Evolutionary conservation across 306 rosid species (phyloP), one percentile per base, ranked within the genome.

Genomic region (Argentina anserina): DNA sequence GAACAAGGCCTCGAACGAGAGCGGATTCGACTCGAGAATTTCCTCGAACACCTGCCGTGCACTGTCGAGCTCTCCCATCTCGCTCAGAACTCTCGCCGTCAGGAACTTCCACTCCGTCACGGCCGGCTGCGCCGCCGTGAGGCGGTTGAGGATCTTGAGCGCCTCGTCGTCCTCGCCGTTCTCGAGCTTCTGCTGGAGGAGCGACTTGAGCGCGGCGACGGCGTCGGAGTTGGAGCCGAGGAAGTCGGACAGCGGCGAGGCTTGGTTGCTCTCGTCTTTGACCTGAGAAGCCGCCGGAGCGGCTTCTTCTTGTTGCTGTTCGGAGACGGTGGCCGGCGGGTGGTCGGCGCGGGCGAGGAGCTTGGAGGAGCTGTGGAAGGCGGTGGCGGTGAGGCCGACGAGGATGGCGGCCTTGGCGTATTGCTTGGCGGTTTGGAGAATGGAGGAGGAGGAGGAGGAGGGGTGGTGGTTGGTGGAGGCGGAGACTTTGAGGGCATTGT

Each of bases 141-240:
- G 42, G 14, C 84, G 84, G 36, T 78, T 76, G 69, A 93, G 75
- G 31, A 91, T 85, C 80, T 78, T 72, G 41, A 89, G 47, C 6
- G 94, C 97, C 63, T 89, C 94, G 20, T 82, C 87, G 56, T 89
- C 94, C 66, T 93, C 97, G 20, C 96, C 87, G 31, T 67, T 79
- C 70, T 91, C 97, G 18, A 93, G 94, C 83, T 91, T 91, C 73
- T 86, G 83, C 81, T 91, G 92, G 47, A 93, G 83, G 1, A 93
- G 89, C 3, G 97, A 87, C 69, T 84, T 91, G 37, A 93, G 83
- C 2, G 94, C 86, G 11, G 78, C 87, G 14, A 84, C 69, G 60
- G 96, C 92, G 63, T 85, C 92, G 1, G 83, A 66, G 68, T 83
- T 89, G 7, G 88, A 79, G 36, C 79, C 93, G 39, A 93, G 85